Evolutionary conservation across 2,329 filamentous ascomycete species (phyloP), one percentile per base, ranked within the genome.

Genomic region (Penicillium concentricum): DNA sequence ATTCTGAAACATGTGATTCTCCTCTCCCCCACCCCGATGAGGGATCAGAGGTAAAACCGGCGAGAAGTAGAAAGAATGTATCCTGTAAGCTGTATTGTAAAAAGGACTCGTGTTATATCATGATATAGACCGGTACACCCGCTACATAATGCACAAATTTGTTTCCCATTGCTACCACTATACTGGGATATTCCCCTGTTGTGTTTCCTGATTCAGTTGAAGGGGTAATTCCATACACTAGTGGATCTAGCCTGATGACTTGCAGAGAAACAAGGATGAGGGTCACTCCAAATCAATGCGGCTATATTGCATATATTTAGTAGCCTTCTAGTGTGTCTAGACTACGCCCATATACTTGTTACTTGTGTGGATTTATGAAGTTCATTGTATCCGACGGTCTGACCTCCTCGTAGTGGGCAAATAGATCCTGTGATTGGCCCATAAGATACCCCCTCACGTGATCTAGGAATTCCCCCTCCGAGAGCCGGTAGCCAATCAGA

Each of bases 401-500:
- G 50, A 52, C 42, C 42, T 9, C 42, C 16, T 50, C n/a, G 34
- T 30, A 26, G 43, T 48, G 30, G 30, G 30, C 15, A 18, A 51
- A 26, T 5, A 51, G 26, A 20, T 20, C 41, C 20, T 35, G 49
- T 42, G 41, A 61, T 65, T 62, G 63, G 54, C 50, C 54, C 6
- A 45, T 62, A 60, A 47, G 7, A 7, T 24, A 18, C 9, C 18
- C 4, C 15, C 24, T 16, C 61, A 67, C 69, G 71, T 74, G 72
- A 74, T 68, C 54, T 44, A 43, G 56, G 61, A 61, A 54, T 59
- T 49, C 56, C 62, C 66, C 58, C 30, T 35, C 65, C 64, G 60
- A 39, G 54, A 38, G n/a, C 35, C 41, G 39, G 18, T 7, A 48
- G 44, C 72, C 69, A 74, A 74, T 74, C 63, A 72, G 48, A 41